Percentiles rank a stretch among this genome's conserved stretches.
Evolutionary conservation across 192 early-diverging fungal genomes (phyloP).

Genomic region (Coemansia sp.): DNA sequence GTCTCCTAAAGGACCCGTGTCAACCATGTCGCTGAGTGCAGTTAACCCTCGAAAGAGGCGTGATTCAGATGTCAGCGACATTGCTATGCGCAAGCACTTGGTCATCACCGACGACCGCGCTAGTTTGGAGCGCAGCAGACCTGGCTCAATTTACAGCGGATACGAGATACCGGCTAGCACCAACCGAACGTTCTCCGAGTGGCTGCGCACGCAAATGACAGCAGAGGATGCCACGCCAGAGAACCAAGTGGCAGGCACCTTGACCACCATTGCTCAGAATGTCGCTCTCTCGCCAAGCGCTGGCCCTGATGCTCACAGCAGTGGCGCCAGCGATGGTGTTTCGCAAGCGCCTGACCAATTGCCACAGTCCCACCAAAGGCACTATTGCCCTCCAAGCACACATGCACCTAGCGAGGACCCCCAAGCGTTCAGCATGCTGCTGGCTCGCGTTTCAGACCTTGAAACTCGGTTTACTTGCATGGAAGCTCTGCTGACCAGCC

Average conservation of each 20-base stretch:
- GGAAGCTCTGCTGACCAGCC: constrained; percentile 33
- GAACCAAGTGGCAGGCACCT: neutral
- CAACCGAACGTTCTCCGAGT: constrained; percentile 18
- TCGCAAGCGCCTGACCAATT: neutral
- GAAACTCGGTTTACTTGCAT: constrained; percentile 39
- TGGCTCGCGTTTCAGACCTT: constrained; percentile 29
- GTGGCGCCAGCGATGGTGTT: neutral
- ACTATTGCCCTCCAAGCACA: constrained; percentile 7
- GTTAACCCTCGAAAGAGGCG: neutral
- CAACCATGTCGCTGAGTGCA: neutral
- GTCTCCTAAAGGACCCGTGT: constrained; percentile 6
- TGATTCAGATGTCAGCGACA: constrained; percentile 44
- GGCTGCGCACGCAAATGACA: constrained; percentile 21
- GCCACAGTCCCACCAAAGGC: constrained; percentile 11
- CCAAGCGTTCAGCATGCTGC: constrained; percentile 8
- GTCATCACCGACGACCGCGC: constrained; percentile 4
- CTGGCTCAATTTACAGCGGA: neutral
- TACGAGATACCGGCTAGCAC: neutral
- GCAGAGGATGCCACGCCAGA: neutral
- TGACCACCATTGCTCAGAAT: neutral
- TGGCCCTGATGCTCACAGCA: neutral
- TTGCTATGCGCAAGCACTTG: constrained; percentile 45
- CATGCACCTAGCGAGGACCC: neutral
- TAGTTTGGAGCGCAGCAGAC: neutral
- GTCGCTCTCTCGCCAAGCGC: constrained; percentile 2